These are phyloP conservation scores for Angophora floribunda DNA, from an alignment of 345 rosid genomes.

Conservation along the genomic window DNA sequence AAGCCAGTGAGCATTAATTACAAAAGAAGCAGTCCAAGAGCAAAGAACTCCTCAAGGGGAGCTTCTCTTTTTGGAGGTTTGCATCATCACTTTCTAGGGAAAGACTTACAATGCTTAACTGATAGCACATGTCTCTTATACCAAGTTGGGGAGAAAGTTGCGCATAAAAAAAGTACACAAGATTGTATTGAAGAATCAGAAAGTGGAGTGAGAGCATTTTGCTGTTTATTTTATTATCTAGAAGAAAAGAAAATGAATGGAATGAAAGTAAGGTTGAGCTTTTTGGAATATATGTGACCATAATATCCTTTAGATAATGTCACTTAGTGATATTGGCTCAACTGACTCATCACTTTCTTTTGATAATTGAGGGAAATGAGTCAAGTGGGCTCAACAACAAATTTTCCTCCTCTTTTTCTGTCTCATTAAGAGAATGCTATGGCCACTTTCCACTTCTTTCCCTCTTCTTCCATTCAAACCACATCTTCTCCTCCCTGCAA, in stretches of 20 bases:
- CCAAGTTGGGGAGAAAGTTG: background rate
- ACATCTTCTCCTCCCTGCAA: background rate
- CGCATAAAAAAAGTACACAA: background rate
- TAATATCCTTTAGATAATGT: background rate
- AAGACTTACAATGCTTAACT: background rate
- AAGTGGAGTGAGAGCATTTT: background rate
- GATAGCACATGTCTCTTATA: background rate
- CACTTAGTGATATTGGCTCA: background rate
- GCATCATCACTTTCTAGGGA: background rate
- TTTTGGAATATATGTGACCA: background rate
- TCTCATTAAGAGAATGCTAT: background rate
- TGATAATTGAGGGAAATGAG: background rate
- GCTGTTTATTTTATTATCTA: background rate
- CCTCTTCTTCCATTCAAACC: background rate
- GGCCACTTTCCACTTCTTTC: background rate
- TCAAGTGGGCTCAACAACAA: background rate
- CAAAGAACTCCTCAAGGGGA: conserved; percentile 73
- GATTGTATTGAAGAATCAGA: background rate
- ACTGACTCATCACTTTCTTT: background rate
- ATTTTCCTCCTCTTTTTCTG: background rate
- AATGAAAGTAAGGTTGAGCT: background rate
- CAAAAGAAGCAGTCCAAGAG: conserved; percentile 87
- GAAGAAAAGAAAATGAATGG: background rate
- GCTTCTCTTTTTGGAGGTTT: conserved; percentile 87
- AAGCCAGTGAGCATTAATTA: conserved; percentile 47